Percentiles rank a stretch among this genome's conserved stretches.
These are phyloP conservation scores for Aphanoascus verrucosus DNA, from an alignment of 2,329 filamentous ascomycete genomes.

Conservation along the genomic window DNA sequence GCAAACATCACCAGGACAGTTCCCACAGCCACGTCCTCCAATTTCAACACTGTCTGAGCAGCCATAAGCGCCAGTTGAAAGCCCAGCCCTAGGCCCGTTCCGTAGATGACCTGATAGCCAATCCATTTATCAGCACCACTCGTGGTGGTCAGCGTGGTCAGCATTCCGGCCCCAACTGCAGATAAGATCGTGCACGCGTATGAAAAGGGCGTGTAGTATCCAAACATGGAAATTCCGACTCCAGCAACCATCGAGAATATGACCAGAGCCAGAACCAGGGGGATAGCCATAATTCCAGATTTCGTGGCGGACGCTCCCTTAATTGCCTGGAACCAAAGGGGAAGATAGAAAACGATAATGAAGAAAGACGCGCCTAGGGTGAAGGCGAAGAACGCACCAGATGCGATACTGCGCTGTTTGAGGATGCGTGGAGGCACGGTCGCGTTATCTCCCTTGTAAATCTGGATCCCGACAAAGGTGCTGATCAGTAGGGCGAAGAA, in stretches of 20 bases:
- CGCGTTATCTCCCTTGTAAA: slow-evolving; percentile 20
- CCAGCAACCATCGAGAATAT: slow-evolving; percentile 18
- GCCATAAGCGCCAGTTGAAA: slow-evolving; percentile 19
- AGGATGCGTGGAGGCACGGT: slow-evolving; percentile 25
- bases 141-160: slow-evolving; percentile 22
- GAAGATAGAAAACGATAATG: slow-evolving; percentile 20
- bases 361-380: slow-evolving; percentile 10
- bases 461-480: slow-evolving; percentile 31
- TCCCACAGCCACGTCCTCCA: slow-evolving; percentile 18
- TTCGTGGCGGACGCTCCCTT: slow-evolving; percentile 31
- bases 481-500: slow-evolving; percentile 42
- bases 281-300: slow-evolving; percentile 27
- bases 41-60: slow-evolving; percentile 18
- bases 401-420: slow-evolving; percentile 12
- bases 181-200: slow-evolving; percentile 18
- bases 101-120: slow-evolving; percentile 22
- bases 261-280: slow-evolving; percentile 29
- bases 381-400: slow-evolving; percentile 10
- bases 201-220: slow-evolving; percentile 21
- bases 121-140: slow-evolving; percentile 21
- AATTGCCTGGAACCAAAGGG: slow-evolving; percentile 36
- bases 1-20: slow-evolving; percentile 20
- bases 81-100: slow-evolving; percentile 19
- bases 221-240: slow-evolving; percentile 11
- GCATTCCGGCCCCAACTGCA: slow-evolving; percentile 23